phyloP scores from a whole-genome alignment of 2,329 filamentous ascomycete genomes.

The Xylaria sp. region DNA sequence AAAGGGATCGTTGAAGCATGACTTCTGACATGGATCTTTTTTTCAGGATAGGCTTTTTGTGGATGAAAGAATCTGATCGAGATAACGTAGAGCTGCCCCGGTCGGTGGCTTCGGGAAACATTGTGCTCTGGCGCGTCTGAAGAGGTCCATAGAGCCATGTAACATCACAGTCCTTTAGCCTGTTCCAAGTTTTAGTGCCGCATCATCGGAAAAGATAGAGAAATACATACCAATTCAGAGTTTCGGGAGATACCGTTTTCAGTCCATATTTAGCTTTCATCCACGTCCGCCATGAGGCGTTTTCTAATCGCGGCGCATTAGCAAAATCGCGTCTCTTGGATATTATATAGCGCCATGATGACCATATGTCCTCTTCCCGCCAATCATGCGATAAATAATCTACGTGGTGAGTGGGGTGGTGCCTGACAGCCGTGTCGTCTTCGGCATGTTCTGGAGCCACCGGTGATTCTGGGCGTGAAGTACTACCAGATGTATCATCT shows the following conservation, averaged over 20 bases:
- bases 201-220: background rate
- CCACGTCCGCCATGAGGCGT: conserved; percentile 97
- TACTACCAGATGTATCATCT: conserved; percentile 56
- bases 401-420: conserved; percentile 84
- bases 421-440: conserved; percentile 78
- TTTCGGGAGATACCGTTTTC: conserved; percentile 87
- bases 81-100: conserved; percentile 52
- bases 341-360: conserved; percentile 93
- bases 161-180: conserved; percentile 96
- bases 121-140: conserved; percentile 70
- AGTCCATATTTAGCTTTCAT: conserved; percentile 88
- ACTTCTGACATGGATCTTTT: conserved; percentile 96
- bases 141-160: conserved; percentile 97
- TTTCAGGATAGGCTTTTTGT: conserved; percentile 92
- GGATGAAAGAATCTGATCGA: conserved; percentile 68
- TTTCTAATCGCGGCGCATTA: conserved; percentile 84
- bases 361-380: conserved; percentile 96
- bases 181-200: conserved; percentile 44
- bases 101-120: conserved; percentile 53
- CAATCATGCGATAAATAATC: conserved; percentile 94
- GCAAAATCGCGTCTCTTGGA: conserved; percentile 78
- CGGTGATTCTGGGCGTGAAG: conserved; percentile 64
- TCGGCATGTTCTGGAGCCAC: conserved; percentile 66
- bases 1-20: conserved; percentile 88
- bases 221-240: conserved; percentile 81